Evolutionary conservation across 179 eudicot genomes (phyloP).

Genomic region (Amaranthus tricolor): DNA sequence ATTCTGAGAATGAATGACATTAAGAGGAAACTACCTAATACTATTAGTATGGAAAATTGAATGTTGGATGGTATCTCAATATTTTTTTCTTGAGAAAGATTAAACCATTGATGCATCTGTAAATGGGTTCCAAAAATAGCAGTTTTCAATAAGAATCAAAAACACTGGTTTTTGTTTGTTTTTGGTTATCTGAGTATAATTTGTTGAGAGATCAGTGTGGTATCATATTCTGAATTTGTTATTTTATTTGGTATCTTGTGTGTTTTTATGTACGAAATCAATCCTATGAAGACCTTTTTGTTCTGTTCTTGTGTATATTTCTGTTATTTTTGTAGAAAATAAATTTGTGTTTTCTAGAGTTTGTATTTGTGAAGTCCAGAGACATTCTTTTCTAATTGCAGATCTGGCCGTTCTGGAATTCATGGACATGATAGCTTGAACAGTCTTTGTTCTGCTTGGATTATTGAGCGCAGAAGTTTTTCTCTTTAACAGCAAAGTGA

Average conservation of each 20-base stretch:
- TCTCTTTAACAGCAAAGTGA: neutral
- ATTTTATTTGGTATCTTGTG: neutral
- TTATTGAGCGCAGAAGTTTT: neutral
- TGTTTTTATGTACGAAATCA: neutral
- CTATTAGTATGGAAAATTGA: neutral
- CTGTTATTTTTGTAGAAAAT: no score
- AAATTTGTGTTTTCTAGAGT: neutral
- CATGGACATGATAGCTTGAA: neutral
- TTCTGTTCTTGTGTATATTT: no score
- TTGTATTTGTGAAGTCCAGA: neutral
- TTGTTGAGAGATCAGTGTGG: neutral
- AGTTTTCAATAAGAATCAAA: no score
- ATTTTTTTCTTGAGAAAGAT: neutral
- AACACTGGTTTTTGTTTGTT: no score
- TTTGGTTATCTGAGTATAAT: no score
- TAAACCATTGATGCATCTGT: neutral
- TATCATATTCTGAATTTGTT: neutral
- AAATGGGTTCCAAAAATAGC: no score
- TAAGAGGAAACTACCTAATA: no score
- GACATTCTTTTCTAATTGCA: conserved; percentile 4
- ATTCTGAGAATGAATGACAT: no score
- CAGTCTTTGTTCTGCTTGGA: neutral
- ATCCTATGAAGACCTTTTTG: neutral
- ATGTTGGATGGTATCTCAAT: neutral
- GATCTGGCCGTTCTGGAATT: conserved; percentile 9